Percentiles rank a stretch among this genome's conserved stretches.
phyloP scores from a whole-genome alignment of 345 rosid genomes.

The Adansonia digitata region DNA sequence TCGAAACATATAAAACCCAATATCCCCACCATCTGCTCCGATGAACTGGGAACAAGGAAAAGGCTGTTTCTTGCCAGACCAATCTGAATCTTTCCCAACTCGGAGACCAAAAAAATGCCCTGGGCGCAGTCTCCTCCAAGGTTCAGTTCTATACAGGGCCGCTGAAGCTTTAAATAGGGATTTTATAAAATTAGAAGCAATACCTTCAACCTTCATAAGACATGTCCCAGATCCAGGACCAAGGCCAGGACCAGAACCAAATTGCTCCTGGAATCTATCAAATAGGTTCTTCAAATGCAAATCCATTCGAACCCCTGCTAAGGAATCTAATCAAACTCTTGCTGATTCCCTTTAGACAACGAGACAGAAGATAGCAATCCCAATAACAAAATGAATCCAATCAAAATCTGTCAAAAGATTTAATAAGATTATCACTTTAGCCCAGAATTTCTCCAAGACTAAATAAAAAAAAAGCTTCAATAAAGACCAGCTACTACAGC shows the following conservation, averaged over 20 bases:
- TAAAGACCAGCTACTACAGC: background rate
- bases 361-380: background rate
- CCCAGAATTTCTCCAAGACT: background rate
- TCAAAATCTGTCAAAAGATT: constrained; percentile 3
- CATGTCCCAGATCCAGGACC: constrained; percentile 70
- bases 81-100: constrained; percentile 60
- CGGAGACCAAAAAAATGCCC: constrained; percentile 55
- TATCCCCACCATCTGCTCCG: constrained; percentile 72
- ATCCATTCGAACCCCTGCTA: constrained; percentile 38
- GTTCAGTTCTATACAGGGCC: constrained; percentile 61
- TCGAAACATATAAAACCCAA: constrained; percentile 50
- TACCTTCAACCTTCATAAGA: constrained; percentile 53
- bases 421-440: background rate
- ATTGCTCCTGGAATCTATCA: constrained; percentile 61
- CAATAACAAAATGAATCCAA: background rate
- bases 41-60: constrained; percentile 60
- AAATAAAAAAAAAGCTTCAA: background rate
- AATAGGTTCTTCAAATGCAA: constrained; percentile 62
- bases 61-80: constrained; percentile 61
- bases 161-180: constrained; percentile 56
- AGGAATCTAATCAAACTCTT: constrained; percentile 16
- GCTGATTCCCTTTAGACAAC: background rate
- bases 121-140: constrained; percentile 62
- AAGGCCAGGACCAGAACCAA: constrained; percentile 72
- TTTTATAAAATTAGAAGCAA: constrained; percentile 43